phyloP scores from a whole-genome alignment of 371 early-diverging fungal genomes.

The Actinomortierella wolfii region DNA sequence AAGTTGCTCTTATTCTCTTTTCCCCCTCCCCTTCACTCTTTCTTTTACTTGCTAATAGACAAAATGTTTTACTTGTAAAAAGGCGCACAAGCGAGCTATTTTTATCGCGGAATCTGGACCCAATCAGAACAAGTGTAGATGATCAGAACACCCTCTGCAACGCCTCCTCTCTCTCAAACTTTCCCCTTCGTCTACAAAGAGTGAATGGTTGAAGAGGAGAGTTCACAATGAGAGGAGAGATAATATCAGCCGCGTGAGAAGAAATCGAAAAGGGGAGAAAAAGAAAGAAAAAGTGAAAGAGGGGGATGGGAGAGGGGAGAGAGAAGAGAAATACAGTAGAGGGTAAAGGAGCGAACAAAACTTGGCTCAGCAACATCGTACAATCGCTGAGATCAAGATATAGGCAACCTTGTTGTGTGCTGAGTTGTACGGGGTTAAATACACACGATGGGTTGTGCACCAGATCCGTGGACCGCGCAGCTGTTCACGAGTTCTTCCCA shows the following conservation, averaged over 20 bases:
- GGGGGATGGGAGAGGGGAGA: constrained; percentile 13
- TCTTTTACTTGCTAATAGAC: too few relatives aligned
- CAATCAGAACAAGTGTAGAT: background rate
- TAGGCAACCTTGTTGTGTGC: too few relatives aligned
- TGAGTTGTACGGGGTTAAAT: too few relatives aligned
- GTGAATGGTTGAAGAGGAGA: background rate
- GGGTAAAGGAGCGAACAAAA: background rate
- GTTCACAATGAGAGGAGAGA: background rate
- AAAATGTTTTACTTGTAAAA: too few relatives aligned
- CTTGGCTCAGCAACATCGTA: too few relatives aligned
- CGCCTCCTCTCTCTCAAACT: background rate
- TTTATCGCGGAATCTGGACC: background rate
- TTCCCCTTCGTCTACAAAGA: background rate
- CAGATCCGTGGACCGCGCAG: too few relatives aligned
- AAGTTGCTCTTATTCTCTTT: background rate
- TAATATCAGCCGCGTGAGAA: too few relatives aligned
- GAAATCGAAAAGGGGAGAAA: background rate
- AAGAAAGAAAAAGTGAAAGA: constrained; percentile 9
- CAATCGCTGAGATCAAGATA: too few relatives aligned
- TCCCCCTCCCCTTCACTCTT: too few relatives aligned
- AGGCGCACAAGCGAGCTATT: background rate
- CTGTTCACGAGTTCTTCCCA: too few relatives aligned
- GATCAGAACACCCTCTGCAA: constrained; percentile 3
- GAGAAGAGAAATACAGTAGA: constrained; percentile 2
- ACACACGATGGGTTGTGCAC: too few relatives aligned